Percentiles rank a stretch among this genome's conserved stretches.
These are phyloP conservation scores for Kluyveromyces aestuarii DNA, from an alignment of 805 yeast species.

Conservation along the genomic window DNA sequence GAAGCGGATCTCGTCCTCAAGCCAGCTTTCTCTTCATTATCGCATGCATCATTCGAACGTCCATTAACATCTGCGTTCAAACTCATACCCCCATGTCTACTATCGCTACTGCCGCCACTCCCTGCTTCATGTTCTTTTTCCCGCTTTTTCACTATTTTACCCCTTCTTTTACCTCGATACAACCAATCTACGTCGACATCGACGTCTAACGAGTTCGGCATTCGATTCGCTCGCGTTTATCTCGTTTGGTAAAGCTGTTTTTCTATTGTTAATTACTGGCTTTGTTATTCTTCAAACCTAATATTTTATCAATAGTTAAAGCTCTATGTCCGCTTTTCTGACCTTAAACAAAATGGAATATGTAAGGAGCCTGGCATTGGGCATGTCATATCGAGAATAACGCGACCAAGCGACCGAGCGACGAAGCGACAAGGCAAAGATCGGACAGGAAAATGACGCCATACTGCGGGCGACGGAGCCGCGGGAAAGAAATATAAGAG, in stretches of 20 bases:
- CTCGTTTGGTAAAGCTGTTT: background rate
- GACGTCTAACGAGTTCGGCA: constrained; percentile 12
- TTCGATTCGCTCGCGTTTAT: background rate
- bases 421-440: too few relatives aligned
- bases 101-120: background rate
- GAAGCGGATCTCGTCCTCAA: background rate
- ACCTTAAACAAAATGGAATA: background rate
- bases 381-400: too few relatives aligned
- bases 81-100: background rate
- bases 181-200: constrained; percentile 80
- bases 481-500: too few relatives aligned
- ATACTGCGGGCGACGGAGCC: too few relatives aligned
- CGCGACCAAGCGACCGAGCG: too few relatives aligned
- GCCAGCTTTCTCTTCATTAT: background rate
- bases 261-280: background rate
- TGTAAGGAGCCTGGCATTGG: too few relatives aligned
- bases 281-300: background rate
- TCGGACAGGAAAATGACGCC: too few relatives aligned
- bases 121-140: background rate
- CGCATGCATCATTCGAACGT: background rate
- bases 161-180: constrained; percentile 50
- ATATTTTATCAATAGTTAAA: background rate
- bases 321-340: background rate
- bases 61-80: background rate
- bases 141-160: constrained; percentile 1